These are phyloP conservation scores for Murraya koenigii DNA, from an alignment of 345 rosid species.

Conservation along the genomic window DNA sequence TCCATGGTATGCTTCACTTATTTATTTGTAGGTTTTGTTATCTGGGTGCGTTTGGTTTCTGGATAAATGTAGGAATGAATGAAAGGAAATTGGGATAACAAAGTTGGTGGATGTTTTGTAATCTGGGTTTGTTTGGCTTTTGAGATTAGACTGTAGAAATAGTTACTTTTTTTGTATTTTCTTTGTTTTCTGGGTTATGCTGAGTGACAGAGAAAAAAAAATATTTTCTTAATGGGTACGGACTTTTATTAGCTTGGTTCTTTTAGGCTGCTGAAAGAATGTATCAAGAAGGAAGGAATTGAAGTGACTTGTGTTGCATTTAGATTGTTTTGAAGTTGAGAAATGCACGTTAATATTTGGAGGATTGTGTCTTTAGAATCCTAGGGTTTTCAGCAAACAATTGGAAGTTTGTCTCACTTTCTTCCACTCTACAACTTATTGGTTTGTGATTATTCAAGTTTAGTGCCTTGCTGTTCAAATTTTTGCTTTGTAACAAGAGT, in stretches of 20 bases:
- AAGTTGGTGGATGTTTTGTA: background rate
- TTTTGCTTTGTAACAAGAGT: background rate
- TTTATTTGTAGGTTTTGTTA: background rate
- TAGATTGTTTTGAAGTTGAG: background rate
- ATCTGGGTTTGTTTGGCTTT: background rate
- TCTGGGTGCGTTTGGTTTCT: slow-evolving; percentile 14
- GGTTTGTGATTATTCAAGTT: background rate
- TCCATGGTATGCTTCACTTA: slow-evolving; percentile 57
- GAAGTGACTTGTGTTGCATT: background rate
- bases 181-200: background rate
- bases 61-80: too few species aligned
- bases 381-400: background rate
- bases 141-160: background rate
- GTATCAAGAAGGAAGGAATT: background rate
- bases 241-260: background rate
- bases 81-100: background rate
- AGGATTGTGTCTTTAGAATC: background rate
- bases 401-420: background rate
- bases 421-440: background rate
- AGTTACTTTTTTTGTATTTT: background rate
- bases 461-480: background rate
- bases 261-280: background rate
- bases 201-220: background rate
- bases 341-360: background rate
- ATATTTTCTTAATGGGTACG: background rate